These are phyloP conservation scores for Actinomucor elegans DNA, from an alignment of 371 early-diverging fungal genomes.

Conservation along the genomic window DNA sequence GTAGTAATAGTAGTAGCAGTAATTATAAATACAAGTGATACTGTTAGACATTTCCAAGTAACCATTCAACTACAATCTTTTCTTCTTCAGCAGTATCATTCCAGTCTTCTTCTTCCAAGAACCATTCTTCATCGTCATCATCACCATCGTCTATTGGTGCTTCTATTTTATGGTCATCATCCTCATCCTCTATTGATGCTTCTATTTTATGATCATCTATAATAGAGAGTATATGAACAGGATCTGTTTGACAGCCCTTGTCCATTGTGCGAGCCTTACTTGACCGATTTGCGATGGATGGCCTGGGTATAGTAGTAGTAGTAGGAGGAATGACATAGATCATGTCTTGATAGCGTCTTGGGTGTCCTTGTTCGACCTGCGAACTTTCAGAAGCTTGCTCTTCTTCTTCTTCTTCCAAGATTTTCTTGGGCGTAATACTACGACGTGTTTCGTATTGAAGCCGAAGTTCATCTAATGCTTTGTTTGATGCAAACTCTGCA, in stretches of 20 bases:
- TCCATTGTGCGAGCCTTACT: neutral
- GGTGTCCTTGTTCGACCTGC: neutral
- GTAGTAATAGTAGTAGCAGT: neutral
- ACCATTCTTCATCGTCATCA: constrained; percentile 19
- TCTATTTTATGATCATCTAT: neutral
- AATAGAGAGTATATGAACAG: neutral
- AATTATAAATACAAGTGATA: neutral
- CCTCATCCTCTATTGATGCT: constrained; percentile 1
- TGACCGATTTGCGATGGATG: neutral
- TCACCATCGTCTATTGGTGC: neutral
- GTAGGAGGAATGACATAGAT: constrained; percentile 15
- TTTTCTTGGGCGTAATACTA: neutral
- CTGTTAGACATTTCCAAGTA: constrained; percentile 6
- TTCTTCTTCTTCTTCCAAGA: neutral
- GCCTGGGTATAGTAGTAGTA: neutral
- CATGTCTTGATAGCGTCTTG: neutral
- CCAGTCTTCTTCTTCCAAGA: constrained; percentile 14
- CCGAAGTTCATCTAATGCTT: neutral
- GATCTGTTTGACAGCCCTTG: constrained; percentile 18
- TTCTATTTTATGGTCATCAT: neutral
- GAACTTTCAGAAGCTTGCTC: neutral
- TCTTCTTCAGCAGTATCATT: constrained; percentile 10
- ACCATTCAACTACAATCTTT: constrained; percentile 10
- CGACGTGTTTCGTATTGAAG: neutral
- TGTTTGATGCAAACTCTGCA: constrained; percentile 1